Evolutionary conservation across 164 flowering plant genomes (phyloP), one percentile per base, ranked within the genome.

Genomic region (Malania oleifera): DNA sequence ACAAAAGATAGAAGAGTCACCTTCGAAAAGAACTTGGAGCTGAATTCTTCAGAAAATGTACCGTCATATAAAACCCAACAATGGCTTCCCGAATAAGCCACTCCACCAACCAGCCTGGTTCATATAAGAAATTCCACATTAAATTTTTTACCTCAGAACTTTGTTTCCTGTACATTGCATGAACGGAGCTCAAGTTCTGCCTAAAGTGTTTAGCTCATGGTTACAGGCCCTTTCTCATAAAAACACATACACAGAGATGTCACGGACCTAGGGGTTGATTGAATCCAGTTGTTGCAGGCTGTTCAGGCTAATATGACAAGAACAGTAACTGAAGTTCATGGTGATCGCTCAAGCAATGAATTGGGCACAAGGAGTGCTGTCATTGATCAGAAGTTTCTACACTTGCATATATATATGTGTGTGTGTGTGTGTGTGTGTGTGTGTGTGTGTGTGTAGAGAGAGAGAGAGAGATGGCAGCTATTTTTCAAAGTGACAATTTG

Each of bases 41-140:
- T 54, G 27, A 69, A 54, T 50, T 75, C 69, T 27, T 59, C 56
- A 52, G 57, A 29, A 19, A 50, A 62, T 37, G 61, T 57, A 29
- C 54, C 44, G 18, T 77, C 77, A 56, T 56, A 35, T 24, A 45
- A 75, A 56, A 74, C 45, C 98, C 95, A 91, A 45, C 40, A 56
- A 68, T 84, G 75, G 34, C 40, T 74, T 29, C 81, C 89, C 3
- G 72, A 58, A 38, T 41, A 54, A 56, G 95, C 95, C 59, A 75
- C 89, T 73, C 67, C 50, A 43, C 98, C 96, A 43, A 91, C 82
- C 60, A 65, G 34, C 77, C 98, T 91, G 84, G 27, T 17, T 23
- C 23, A 62, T 52, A 22, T 56, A 27, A 44, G 29, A 29, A 20
- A 38, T 1, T 7, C 28, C 4, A 12, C 4, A 27, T 52, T 20